A percentile compares a stretch with the other conserved stretches of the same genome.
Evolutionary conservation across 768 basidiomycete genomes (phyloP).

Genomic region (Tricholoma furcatifolium): DNA sequence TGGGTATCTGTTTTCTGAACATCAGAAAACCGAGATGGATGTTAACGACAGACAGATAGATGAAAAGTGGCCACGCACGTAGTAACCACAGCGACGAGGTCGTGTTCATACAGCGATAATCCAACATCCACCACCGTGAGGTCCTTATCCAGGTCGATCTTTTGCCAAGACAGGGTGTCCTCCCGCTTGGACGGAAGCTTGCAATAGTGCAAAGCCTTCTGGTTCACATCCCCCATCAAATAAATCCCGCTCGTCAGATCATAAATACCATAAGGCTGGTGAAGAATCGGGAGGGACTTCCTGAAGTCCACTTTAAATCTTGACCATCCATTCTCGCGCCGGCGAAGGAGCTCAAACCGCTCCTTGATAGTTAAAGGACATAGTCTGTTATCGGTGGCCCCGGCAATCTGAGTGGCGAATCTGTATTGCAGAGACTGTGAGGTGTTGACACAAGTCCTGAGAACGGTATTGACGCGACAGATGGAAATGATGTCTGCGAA

Average conservation of each 20-base stretch:
- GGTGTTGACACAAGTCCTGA: background rate
- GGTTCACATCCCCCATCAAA: conserved; percentile 31
- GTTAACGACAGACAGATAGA: background rate
- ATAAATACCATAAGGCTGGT: conserved; percentile 33
- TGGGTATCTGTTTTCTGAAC: background rate
- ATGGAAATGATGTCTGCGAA: conserved; percentile 3
- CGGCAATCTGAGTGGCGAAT: conserved; percentile 6
- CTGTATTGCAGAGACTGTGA: conserved; percentile 10
- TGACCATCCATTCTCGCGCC: conserved; percentile 13
- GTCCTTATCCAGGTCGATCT: conserved; percentile 22
- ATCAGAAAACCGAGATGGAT: background rate
- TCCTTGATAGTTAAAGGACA: background rate
- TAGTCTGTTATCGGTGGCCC: conserved; percentile 9
- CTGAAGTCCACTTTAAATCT: conserved; percentile 5
- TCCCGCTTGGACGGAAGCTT: conserved; percentile 27
- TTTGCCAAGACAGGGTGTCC: conserved; percentile 28
- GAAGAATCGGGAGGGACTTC: conserved; percentile 2
- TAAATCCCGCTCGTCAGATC: conserved; percentile 42
- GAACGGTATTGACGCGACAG: conserved; percentile 7
- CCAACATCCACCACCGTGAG: conserved; percentile 40
- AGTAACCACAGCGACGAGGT: conserved; percentile 40
- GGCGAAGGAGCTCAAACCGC: conserved; percentile 6
- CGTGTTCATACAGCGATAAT: conserved; percentile 41
- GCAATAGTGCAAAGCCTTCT: conserved; percentile 30
- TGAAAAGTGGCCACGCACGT: conserved; percentile 27